These are phyloP conservation scores for Leccinum incarnatum DNA, from an alignment of 768 basidiomycete species.

Conservation along the genomic window DNA sequence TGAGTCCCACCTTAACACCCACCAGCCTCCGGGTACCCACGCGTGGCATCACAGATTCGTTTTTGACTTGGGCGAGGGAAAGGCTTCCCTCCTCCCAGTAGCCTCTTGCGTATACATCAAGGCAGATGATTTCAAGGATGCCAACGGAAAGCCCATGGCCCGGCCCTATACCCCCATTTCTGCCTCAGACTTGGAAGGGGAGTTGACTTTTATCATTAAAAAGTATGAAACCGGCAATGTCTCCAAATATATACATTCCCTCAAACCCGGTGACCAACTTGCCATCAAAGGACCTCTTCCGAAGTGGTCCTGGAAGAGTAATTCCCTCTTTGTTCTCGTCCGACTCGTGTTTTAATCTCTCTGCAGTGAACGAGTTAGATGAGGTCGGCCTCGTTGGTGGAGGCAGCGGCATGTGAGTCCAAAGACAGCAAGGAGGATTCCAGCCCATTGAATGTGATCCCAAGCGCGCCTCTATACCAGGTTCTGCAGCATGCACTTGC, in stretches of 20 bases:
- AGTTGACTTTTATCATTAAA: constrained; percentile 81
- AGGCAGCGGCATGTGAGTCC: constrained; percentile 83
- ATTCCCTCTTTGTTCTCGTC: constrained; percentile 1
- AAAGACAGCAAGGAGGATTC: background rate
- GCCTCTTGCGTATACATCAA: constrained; percentile 78
- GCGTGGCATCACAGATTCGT: constrained; percentile 49
- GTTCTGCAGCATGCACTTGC: constrained; percentile 70
- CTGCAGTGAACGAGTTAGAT: constrained; percentile 79
- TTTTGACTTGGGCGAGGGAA: constrained; percentile 76
- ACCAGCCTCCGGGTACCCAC: background rate
- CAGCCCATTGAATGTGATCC: constrained; percentile 1
- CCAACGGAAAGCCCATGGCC: constrained; percentile 83
- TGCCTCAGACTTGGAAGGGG: constrained; percentile 66
- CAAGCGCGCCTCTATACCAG: constrained; percentile 82
- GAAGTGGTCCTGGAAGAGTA: constrained; percentile 86
- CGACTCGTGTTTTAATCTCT: constrained; percentile 1
- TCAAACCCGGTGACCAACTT: constrained; percentile 82
- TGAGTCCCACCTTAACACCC: constrained; percentile 33
- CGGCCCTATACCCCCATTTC: constrained; percentile 95
- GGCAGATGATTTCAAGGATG: constrained; percentile 66
- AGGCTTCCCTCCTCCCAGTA: constrained; percentile 75
- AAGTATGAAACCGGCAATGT: constrained; percentile 79
- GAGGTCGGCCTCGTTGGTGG: constrained; percentile 89
- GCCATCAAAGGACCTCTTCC: constrained; percentile 87
- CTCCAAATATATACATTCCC: constrained; percentile 75